A percentile compares a stretch with the other conserved stretches of the same genome.
These are phyloP conservation scores for Pichia cabralensis DNA, from an alignment of 805 yeast species.

Conservation along the genomic window DNA sequence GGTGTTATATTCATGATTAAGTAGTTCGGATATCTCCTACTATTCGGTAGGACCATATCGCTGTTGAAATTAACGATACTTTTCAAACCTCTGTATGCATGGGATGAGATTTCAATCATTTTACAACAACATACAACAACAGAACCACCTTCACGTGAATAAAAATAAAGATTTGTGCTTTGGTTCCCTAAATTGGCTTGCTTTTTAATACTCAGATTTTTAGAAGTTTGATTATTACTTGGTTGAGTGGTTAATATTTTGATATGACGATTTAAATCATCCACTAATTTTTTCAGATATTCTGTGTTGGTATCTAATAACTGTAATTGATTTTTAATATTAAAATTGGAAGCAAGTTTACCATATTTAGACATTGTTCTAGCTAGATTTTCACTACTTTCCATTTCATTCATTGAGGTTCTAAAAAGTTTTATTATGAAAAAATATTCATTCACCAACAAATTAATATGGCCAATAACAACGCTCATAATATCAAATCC, in stretches of 20 bases:
- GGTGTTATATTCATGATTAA: conserved; percentile 46
- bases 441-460: conserved; percentile 49
- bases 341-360: conserved; percentile 11
- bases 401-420: conserved; percentile 5
- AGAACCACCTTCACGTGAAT: conserved; percentile 56
- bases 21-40: conserved; percentile 61
- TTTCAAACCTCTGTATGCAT: conserved; percentile 43
- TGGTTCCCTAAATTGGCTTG: too few species aligned
- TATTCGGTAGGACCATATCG: conserved; percentile 51
- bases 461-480: conserved; percentile 57
- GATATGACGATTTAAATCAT: conserved; percentile 55
- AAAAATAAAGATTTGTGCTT: conserved; percentile 31
- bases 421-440: conserved; percentile 17
- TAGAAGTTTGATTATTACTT: background rate
- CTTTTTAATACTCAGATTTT: background rate
- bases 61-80: conserved; percentile 37
- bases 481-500: conserved; percentile 63
- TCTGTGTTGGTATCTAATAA: conserved; percentile 37
- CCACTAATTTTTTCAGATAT: conserved; percentile 43
- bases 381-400: conserved; percentile 1
- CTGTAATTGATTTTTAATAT: conserved; percentile 34
- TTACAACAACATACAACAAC: conserved; percentile 27
- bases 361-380: conserved; percentile 1
- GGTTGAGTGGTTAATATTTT: conserved; percentile 35
- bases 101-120: conserved; percentile 42